phyloP scores from a whole-genome alignment of 2,329 filamentous ascomycete genomes.

The Magnaporthales sp. region DNA sequence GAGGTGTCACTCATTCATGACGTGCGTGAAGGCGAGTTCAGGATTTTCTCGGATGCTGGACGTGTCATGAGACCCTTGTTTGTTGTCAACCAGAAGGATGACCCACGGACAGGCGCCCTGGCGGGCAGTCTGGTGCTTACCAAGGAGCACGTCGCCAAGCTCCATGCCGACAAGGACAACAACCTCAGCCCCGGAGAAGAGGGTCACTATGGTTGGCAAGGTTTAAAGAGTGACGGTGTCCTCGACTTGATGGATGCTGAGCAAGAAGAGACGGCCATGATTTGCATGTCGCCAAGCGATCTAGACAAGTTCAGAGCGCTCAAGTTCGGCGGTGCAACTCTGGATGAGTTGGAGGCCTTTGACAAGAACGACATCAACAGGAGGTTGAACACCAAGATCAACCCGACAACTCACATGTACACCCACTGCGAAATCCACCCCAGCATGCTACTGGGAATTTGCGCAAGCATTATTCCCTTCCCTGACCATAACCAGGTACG shows the following conservation, averaged over 20 bases:
- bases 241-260: conserved; percentile 97
- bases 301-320: conserved; percentile 68
- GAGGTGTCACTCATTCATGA: conserved; percentile 94
- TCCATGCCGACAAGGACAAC: conserved; percentile 58
- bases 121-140: conserved; percentile 72
- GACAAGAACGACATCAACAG: conserved; percentile 67
- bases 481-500: conserved; percentile 90
- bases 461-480: conserved; percentile 98
- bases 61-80: conserved; percentile 91
- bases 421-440: conserved; percentile 99
- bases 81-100: conserved; percentile 83
- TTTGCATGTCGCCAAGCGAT: conserved; percentile 97
- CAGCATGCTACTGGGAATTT: conserved; percentile 97
- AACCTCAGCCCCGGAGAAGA: conserved; percentile 51
- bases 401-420: conserved; percentile 81
- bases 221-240: conserved; percentile 72
- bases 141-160: conserved; percentile 67
- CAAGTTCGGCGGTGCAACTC: conserved; percentile 42
- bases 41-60: conserved; percentile 95
- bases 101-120: conserved; percentile 47
- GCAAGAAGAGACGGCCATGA: conserved; percentile 98
- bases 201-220: conserved; percentile 77
- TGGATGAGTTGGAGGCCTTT: conserved; percentile 3
- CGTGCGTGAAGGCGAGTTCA: conserved; percentile 95
- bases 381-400: conserved; percentile 81